phyloP scores from a whole-genome alignment of 1,284 basidiomycete genomes.

The Sanghuangporus weigelae region DNA sequence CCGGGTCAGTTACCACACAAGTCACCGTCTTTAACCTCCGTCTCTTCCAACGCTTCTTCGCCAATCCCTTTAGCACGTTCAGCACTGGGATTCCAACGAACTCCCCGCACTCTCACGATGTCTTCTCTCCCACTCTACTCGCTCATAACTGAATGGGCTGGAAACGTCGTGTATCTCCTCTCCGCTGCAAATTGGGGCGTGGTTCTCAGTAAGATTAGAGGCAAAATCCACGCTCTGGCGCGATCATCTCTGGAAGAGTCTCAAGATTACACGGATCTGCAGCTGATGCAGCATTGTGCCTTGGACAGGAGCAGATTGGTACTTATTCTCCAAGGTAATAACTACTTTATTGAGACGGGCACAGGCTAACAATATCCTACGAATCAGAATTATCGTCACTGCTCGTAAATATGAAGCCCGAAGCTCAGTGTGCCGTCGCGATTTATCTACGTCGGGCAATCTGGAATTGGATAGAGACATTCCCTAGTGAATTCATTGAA shows the following conservation, averaged over 20 bases:
- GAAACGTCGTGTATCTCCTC: slow-evolving; percentile 82
- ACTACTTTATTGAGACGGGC: not conserved
- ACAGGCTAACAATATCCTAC: not conserved
- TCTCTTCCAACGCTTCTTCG: slow-evolving; percentile 35
- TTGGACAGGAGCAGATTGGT: slow-evolving; percentile 61
- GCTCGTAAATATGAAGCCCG: slow-evolving; percentile 78
- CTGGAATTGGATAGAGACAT: slow-evolving; percentile 90
- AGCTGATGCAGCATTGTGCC: slow-evolving; percentile 68
- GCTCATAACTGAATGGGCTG: slow-evolving; percentile 63
- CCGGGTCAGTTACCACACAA: slow-evolving; percentile 27
- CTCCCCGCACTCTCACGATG: slow-evolving; percentile 56
- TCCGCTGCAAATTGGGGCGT: slow-evolving; percentile 89
- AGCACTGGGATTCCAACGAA: slow-evolving; percentile 57
- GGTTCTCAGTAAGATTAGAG: slow-evolving; percentile 69
- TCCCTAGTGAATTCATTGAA: slow-evolving; percentile 78
- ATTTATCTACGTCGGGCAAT: slow-evolving; percentile 74
- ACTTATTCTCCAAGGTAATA: slow-evolving; percentile 61
- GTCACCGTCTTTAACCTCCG: slow-evolving; percentile 40
- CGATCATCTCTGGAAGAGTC: slow-evolving; percentile 42
- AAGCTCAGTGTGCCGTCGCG: slow-evolving; percentile 71
- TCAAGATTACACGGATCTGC: slow-evolving; percentile 67
- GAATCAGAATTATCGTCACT: slow-evolving; percentile 71
- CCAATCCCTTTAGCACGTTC: slow-evolving; percentile 38
- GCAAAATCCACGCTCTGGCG: slow-evolving; percentile 65
- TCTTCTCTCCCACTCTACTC: slow-evolving; percentile 53